Evolutionary conservation across 2,329 filamentous ascomycete genomes (phyloP), one percentile per base, ranked within the genome.

Genomic region (Aspergillus tubingensis): DNA sequence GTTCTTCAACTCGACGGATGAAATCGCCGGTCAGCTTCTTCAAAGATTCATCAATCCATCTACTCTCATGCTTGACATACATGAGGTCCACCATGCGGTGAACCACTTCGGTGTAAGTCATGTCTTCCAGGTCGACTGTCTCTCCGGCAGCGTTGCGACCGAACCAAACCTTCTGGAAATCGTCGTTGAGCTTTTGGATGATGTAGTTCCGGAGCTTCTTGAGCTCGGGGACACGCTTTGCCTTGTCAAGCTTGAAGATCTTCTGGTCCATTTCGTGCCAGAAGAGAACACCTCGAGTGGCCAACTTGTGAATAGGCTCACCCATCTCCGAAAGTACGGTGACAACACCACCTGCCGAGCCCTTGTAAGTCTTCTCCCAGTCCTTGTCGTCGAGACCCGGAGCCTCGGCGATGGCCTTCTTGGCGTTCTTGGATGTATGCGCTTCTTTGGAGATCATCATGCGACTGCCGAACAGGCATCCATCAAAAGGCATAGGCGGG

Each of bases 241-340:
- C 92, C 82, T 96, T 97, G 78, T 96, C 93, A 52, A 99, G 82
- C 73, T 88, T 90, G 83, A 99, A 99, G 72, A 99, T 98, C 80
- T 96, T 97, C 77, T 96, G 87, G 73, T 99, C 95, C 92, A 99
- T 96, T 80, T 99, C 96, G 53, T 92, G 89, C 95, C 95, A 99
- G 83, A 99, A 96, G 57, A 87, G 83, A 51, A 99, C 93, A 85
- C 95, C 95, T 61, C 96, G 90, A 52, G 95, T 99, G 15, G 95
- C 96, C 61, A 99, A 86, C 82, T 99, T 99, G 83, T 99, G 95
- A 64, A 99, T 99, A 5, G 95, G 96, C 83, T 99, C 95, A 49
- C 95, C 96, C 96, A 99, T 99, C 80, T 99, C 95, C 1, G 95
- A 99, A 65, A 92, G 88, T 52, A 99, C 95, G 27, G 95, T 99